Conservation (phyloP, 2,329 filamentous ascomycete species). For the Colletotrichum higginsianum region DNA sequence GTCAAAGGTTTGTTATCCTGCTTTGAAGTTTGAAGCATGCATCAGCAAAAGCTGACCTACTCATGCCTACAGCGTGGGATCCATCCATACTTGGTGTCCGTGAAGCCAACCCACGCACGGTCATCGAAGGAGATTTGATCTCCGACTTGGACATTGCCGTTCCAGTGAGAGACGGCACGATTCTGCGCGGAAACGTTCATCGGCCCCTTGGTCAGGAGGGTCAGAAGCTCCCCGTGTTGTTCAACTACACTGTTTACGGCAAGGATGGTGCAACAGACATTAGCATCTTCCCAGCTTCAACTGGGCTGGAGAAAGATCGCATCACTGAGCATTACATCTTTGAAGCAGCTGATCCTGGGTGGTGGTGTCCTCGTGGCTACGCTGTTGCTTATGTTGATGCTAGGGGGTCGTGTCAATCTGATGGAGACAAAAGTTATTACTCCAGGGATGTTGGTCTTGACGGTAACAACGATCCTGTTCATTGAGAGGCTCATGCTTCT, state of each 20-base stretch:
- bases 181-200: neutral
- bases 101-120: neutral
- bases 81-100: neutral
- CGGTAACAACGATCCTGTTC: neutral
- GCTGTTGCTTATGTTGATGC: neutral
- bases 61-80: neutral
- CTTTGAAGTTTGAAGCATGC: neutral
- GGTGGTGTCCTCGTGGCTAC: neutral
- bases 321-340: neutral
- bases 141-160: slow-evolving; percentile 1
- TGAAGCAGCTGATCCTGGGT: slow-evolving; percentile 7
- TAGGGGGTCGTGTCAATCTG: neutral
- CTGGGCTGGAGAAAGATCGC: neutral
- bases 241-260: neutral
- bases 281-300: neutral
- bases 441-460: neutral
- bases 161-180: neutral
- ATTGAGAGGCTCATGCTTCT: neutral
- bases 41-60: neutral
- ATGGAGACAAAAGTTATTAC: neutral
- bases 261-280: neutral
- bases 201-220: neutral
- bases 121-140: neutral
- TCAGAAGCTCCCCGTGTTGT: neutral
- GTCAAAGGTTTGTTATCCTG: neutral